Percentiles rank a stretch among this genome's conserved stretches.
These are phyloP conservation scores for Mycena olivaceomarginata DNA, from an alignment of 768 basidiomycete genomes.

Conservation along the genomic window DNA sequence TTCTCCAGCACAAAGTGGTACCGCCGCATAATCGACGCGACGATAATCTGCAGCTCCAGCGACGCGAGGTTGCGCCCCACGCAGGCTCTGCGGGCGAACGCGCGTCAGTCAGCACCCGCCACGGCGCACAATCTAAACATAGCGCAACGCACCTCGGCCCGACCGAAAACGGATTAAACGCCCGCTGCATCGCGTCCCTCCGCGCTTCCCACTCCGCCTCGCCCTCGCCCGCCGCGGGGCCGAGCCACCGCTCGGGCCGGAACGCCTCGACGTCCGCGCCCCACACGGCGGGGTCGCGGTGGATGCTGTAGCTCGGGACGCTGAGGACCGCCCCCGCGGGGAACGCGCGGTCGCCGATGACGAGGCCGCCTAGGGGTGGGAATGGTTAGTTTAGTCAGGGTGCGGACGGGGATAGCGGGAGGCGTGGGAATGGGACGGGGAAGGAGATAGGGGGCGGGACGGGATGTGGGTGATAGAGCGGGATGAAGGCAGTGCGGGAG, in stretches of 20 bases:
- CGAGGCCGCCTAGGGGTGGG: conserved; percentile 82
- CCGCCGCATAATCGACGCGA: conserved; percentile 86
- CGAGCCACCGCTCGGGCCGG: conserved; percentile 92
- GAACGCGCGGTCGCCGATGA: conserved; percentile 75
- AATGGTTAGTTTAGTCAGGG: conserved; percentile 75
- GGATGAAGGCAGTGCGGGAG: no score
- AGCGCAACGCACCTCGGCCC: conserved; percentile 78
- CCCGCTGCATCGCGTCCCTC: conserved; percentile 73
- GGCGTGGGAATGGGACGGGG: conserved; percentile 67
- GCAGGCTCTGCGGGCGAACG: conserved; percentile 73
- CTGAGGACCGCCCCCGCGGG: conserved; percentile 85
- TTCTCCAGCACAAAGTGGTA: conserved; percentile 84
- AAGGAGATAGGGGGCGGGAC: conserved; percentile 55
- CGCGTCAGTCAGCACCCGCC: neutral
- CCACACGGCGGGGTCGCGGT: conserved; percentile 84
- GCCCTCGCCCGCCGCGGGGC: conserved; percentile 46
- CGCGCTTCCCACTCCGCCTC: conserved; percentile 58
- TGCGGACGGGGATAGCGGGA: neutral
- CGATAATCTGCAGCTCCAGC: conserved; percentile 87
- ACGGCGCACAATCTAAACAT: neutral
- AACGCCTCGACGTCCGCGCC: conserved; percentile 85
- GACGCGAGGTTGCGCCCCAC: conserved; percentile 90
- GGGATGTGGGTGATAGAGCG: no score
- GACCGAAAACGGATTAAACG: conserved; percentile 91
- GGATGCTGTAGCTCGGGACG: conserved; percentile 90